Conservation (phyloP, 164 flowering plant genomes). For the Umbellularia californica region DNA sequence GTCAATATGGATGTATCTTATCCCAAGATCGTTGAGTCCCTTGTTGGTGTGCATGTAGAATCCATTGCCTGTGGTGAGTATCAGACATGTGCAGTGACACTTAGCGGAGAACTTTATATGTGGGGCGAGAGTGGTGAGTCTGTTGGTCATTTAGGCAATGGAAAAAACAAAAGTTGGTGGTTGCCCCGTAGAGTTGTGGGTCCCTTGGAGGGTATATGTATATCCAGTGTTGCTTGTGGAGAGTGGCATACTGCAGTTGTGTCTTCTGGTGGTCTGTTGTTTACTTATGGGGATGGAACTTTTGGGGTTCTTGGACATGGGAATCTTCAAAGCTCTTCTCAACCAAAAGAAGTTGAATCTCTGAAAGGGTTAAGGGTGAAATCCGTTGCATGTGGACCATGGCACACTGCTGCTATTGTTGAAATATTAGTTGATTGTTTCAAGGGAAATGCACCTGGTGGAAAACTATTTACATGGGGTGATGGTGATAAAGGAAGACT, state of each 20-base stretch:
- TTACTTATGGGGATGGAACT: conserved; percentile 73
- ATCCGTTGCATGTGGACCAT: conserved; percentile 69
- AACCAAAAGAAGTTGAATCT: conserved; percentile 65
- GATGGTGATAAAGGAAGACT: conserved; percentile 68
- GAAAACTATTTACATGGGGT: conserved; percentile 77
- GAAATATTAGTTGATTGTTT: conserved; percentile 35
- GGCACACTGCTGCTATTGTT: conserved; percentile 78
- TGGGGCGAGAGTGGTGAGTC: conserved; percentile 51
- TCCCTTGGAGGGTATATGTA: conserved; percentile 34
- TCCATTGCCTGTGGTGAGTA: conserved; percentile 57
- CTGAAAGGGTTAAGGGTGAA: conserved; percentile 47
- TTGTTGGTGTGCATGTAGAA: conserved; percentile 30
- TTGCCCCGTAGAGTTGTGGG: conserved; percentile 42
- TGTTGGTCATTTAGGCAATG: conserved; percentile 20
- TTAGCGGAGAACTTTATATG: conserved; percentile 52
- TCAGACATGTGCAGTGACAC: conserved; percentile 57
- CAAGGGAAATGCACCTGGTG: conserved; percentile 22
- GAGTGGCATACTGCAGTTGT: conserved; percentile 69
- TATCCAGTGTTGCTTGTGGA: conserved; percentile 58
- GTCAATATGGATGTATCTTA: conserved; percentile 35
- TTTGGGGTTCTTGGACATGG: conserved; percentile 87
- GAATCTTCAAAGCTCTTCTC: conserved; percentile 28
- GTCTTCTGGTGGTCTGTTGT: conserved; percentile 49
- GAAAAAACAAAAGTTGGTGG: conserved; percentile 34
- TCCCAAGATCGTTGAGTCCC: conserved; percentile 57